Evolutionary conservation across 2,329 filamentous ascomycete genomes (phyloP).

Genomic region (Fusarium irregulare): DNA sequence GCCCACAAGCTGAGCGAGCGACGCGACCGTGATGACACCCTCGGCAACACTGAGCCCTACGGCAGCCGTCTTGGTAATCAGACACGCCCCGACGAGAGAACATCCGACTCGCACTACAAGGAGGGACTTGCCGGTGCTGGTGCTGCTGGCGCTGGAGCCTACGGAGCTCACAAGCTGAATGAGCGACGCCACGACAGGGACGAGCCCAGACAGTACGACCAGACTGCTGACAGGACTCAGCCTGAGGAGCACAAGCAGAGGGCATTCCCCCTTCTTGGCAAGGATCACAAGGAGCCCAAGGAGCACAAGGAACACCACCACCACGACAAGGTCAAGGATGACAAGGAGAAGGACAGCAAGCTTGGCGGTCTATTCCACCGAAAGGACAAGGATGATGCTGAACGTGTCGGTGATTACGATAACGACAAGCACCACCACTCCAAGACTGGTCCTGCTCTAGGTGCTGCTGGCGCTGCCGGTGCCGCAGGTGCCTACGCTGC

Average conservation of each 20-base stretch:
- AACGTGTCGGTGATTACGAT: not conserved
- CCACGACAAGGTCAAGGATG: conserved; percentile 11
- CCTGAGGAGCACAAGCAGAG: conserved; percentile 25
- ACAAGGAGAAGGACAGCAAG: conserved; percentile 26
- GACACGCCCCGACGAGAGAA: not conserved
- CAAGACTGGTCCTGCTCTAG: conserved; percentile 25
- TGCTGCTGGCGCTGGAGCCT: not conserved
- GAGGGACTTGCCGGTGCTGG: conserved; percentile 20
- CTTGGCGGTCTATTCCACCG: conserved; percentile 21
- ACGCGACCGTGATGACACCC: not conserved
- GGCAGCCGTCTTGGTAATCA: not conserved
- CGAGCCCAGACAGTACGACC: not conserved
- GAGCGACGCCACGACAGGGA: conserved; percentile 9
- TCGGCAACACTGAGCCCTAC: conserved; percentile 1
- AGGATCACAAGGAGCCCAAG: conserved; percentile 17
- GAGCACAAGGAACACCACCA: not conserved
- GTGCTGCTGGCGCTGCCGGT: conserved; percentile 32
- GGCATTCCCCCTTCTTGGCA: conserved; percentile 26
- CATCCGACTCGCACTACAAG: conserved; percentile 10
- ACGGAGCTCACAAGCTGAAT: conserved; percentile 16
- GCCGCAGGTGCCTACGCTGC: conserved; percentile 32
- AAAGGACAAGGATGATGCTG: conserved; percentile 12
- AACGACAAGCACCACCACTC: conserved; percentile 14
- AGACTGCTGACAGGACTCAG: not conserved
- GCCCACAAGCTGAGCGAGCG: conserved; percentile 18